Evolutionary conservation across 83 land plant species (phyloP).

Genomic region (Picea abies): DNA sequence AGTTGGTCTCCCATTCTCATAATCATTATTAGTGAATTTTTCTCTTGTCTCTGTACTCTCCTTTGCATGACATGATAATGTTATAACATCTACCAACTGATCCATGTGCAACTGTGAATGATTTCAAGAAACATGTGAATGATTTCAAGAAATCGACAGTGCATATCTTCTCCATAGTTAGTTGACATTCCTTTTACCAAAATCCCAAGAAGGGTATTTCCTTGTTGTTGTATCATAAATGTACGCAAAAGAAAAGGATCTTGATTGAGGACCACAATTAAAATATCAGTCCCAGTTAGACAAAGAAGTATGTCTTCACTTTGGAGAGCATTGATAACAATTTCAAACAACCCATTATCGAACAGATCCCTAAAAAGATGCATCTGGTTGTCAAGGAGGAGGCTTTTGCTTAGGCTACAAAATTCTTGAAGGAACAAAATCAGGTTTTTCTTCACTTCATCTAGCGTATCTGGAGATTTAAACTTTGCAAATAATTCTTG

Average conservation of each 20-base stretch:
- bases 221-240: conserved; percentile 71
- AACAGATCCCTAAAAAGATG: conserved; percentile 79
- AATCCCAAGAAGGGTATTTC: conserved; percentile 63
- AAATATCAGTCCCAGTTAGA: conserved; percentile 88
- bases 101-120: conserved; percentile 55
- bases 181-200: conserved; percentile 89
- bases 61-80: conserved; percentile 55
- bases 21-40: conserved; percentile 9
- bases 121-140: too few relatives aligned
- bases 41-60: conserved; percentile 14
- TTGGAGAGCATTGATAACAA: conserved; percentile 64
- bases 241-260: conserved; percentile 72
- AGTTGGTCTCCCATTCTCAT: conserved; percentile 23
- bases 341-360: conserved; percentile 84
- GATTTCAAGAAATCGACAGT: conserved; percentile 62
- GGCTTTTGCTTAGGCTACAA: conserved; percentile 79
- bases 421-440: conserved; percentile 83
- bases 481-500: conserved; percentile 74
- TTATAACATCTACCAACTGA: conserved; percentile 69
- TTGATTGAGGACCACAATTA: conserved; percentile 71
- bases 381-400: conserved; percentile 65
- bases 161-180: conserved; percentile 83
- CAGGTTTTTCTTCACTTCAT: conserved; percentile 66
- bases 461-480: conserved; percentile 56
- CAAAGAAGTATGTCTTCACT: conserved; percentile 78